phyloP scores from a whole-genome alignment of 148 eudicot species.

The Diospyros lotus region DNA sequence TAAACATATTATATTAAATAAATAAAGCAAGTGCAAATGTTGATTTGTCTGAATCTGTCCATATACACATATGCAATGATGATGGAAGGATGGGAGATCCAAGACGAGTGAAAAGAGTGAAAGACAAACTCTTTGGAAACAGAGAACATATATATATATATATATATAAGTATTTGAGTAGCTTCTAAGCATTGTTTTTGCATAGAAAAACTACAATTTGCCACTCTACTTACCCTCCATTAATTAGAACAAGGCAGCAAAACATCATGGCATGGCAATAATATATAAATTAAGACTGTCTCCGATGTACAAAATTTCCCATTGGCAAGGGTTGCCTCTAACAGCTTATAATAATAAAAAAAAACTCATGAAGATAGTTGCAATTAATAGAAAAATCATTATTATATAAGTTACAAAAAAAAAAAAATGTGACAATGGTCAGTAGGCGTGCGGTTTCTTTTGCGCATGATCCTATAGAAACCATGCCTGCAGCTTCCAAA shows the following conservation, averaged over 20 bases:
- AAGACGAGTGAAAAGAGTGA: conserved; percentile 10
- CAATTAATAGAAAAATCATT: too few relatives aligned
- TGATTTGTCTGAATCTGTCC: background rate
- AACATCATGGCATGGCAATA: too few relatives aligned
- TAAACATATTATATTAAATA: too few relatives aligned
- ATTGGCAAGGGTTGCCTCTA: too few relatives aligned
- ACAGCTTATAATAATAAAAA: too few relatives aligned
- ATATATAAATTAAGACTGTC: too few relatives aligned
- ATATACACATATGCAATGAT: conserved; percentile 8
- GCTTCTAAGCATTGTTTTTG: background rate
- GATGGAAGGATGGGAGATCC: conserved; percentile 22
- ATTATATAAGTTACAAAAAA: too few relatives aligned
- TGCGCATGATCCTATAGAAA: conserved; percentile 27
- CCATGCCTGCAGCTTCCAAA: conserved; percentile 10
- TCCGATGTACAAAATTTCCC: too few relatives aligned
- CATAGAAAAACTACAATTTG: background rate
- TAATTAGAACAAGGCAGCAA: too few relatives aligned
- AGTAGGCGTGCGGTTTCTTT: conserved; percentile 27
- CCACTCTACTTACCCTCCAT: too few relatives aligned
- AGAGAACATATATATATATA: background rate
- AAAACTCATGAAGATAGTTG: too few relatives aligned
- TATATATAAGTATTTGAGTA: background rate
- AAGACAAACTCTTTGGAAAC: conserved; percentile 22
- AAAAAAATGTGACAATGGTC: background rate
- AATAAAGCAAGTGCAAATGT: too few relatives aligned